Evolutionary conservation across 2,329 filamentous ascomycete genomes (phyloP).

Genomic region (Macrophomina tecta): DNA sequence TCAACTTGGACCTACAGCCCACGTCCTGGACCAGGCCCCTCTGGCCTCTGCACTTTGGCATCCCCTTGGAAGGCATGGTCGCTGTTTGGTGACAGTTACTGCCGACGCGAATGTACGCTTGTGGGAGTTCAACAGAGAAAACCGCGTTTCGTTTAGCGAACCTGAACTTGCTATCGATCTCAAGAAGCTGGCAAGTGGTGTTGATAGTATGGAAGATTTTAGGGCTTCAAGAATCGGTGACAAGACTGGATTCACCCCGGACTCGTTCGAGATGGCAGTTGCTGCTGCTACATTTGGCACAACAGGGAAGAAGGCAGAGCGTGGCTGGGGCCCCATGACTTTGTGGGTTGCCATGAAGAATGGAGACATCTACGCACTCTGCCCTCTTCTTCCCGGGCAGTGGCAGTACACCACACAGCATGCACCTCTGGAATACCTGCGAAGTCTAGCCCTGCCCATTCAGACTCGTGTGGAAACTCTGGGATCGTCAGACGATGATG

Average conservation of each 20-base stretch:
- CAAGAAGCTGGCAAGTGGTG: slow-evolving; percentile 85
- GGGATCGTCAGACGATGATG: slow-evolving; percentile 52
- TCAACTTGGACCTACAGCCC: slow-evolving; percentile 89
- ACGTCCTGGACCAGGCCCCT: slow-evolving; percentile 83
- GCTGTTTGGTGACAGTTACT: slow-evolving; percentile 86
- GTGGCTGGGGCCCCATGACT: slow-evolving; percentile 91
- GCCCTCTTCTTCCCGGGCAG: slow-evolving; percentile 83
- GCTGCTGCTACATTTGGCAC: slow-evolving; percentile 90
- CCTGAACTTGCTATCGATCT: slow-evolving; percentile 85
- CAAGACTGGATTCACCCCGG: slow-evolving; percentile 84
- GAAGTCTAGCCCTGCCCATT: slow-evolving; percentile 45
- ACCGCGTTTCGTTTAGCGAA: slow-evolving; percentile 85
- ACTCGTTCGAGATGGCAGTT: slow-evolving; percentile 92
- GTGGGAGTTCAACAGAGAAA: slow-evolving; percentile 86
- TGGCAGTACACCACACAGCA: slow-evolving; percentile 66
- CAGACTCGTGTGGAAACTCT: slow-evolving; percentile 48
- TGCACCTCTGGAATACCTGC: slow-evolving; percentile 24
- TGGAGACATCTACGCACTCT: slow-evolving; percentile 91
- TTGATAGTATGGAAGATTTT: slow-evolving; percentile 82
- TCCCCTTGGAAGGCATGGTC: slow-evolving; percentile 81
- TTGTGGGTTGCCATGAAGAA: slow-evolving; percentile 95
- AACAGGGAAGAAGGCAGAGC: slow-evolving; percentile 61
- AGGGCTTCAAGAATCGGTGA: slow-evolving; percentile 74
- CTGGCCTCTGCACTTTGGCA: slow-evolving; percentile 89
- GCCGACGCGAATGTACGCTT: slow-evolving; percentile 85